A percentile compares a stretch with the other conserved stretches of the same genome.
Conservation (phyloP, 164 flowering plant genomes). For the Taxillus chinensis region DNA sequence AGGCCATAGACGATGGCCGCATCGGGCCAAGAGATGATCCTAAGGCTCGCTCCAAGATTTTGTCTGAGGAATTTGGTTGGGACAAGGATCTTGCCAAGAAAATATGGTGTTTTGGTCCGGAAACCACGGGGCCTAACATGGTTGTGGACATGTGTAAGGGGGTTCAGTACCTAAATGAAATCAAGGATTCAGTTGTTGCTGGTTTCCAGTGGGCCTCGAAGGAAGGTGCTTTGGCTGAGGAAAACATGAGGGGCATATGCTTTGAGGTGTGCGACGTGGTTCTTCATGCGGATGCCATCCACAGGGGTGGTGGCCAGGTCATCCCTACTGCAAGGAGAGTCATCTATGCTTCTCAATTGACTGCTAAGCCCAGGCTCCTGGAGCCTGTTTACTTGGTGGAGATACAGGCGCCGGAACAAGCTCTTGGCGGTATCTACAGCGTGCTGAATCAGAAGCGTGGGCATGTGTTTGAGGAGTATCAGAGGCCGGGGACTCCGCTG, state of each 20-base stretch:
- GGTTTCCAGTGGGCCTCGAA: constrained; percentile 6
- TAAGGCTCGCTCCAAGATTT: background rate
- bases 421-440: constrained; percentile 1
- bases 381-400: constrained; percentile 4
- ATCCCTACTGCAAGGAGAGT: constrained; percentile 1
- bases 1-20: constrained; percentile 1
- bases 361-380: background rate
- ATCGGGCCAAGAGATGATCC: constrained; percentile 3
- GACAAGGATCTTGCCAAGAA: constrained; percentile 5
- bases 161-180: constrained; percentile 3
- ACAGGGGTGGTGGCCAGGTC: constrained; percentile 2
- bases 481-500: constrained; percentile 1
- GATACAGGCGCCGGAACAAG: background rate
- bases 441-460: constrained; percentile 1
- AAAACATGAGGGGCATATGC: constrained; percentile 4
- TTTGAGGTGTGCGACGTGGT: constrained; percentile 3
- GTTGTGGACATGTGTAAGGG: constrained; percentile 5
- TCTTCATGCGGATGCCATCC: constrained; percentile 2
- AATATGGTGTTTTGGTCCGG: constrained; percentile 1
- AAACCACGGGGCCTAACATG: constrained; percentile 4
- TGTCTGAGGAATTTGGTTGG: constrained; percentile 4
- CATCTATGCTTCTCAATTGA: constrained; percentile 1
- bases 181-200: constrained; percentile 2
- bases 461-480: constrained; percentile 5
- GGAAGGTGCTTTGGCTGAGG: constrained; percentile 3